Evolutionary conservation across 352 stramenopile genomes (phyloP).

Genomic region (Aphanomyces cochlioides): DNA sequence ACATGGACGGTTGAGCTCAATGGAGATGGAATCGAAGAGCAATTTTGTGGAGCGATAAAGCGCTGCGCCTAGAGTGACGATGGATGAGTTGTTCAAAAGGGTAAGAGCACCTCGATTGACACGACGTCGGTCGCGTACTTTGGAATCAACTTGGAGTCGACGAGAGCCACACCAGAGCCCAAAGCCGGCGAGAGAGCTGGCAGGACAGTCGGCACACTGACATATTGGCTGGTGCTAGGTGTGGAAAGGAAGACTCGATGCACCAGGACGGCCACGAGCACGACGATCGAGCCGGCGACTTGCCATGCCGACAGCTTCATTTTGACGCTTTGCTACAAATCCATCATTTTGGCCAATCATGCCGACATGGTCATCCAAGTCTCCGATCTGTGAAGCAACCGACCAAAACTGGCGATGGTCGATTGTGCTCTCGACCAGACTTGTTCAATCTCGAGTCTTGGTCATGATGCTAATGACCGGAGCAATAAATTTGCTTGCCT

Average conservation of each 20-base stretch:
- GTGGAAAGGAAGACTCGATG: background rate
- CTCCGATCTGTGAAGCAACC: too few relatives aligned
- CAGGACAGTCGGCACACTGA: background rate
- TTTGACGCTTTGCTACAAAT: background rate
- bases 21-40: too few relatives aligned
- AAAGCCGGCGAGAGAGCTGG: background rate
- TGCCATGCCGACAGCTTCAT: background rate
- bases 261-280: background rate
- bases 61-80: constrained; percentile 1
- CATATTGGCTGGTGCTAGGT: background rate
- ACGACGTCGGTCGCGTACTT: constrained; percentile 9
- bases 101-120: background rate
- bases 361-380: too few relatives aligned
- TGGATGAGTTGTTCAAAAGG: background rate
- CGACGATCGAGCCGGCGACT: background rate
- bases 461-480: too few relatives aligned
- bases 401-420: too few relatives aligned
- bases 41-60: background rate
- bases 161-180: constrained; percentile 2
- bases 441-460: too few relatives aligned
- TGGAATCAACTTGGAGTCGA: constrained; percentile 2
- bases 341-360: too few relatives aligned
- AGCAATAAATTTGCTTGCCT: too few relatives aligned
- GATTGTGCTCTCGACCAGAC: too few relatives aligned
- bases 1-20: too few relatives aligned